These are phyloP conservation scores for Knufia fluminis DNA, from an alignment of 2,329 filamentous ascomycete genomes.

Conservation along the genomic window DNA sequence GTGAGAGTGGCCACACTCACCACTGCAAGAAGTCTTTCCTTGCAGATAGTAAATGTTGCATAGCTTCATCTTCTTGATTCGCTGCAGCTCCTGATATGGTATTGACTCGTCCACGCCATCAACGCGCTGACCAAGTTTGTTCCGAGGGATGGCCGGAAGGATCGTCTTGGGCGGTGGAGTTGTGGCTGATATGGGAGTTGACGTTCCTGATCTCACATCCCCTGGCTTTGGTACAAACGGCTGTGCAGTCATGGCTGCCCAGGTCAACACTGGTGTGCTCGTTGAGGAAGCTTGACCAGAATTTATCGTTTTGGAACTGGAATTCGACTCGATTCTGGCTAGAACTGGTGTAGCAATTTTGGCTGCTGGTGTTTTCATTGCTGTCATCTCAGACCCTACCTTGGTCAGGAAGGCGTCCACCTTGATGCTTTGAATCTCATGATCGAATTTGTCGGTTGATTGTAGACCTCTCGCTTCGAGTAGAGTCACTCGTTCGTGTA, in stretches of 20 bases:
- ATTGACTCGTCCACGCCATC: constrained; percentile 44
- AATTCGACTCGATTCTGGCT: constrained; percentile 30
- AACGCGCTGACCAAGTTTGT: constrained; percentile 51
- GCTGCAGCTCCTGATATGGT: constrained; percentile 47
- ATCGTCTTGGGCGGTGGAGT: constrained; percentile 32
- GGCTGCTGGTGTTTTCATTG: constrained; percentile 21
- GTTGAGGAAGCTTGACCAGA: constrained; percentile 23
- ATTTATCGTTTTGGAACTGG: constrained; percentile 28
- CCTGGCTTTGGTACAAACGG: constrained; percentile 13
- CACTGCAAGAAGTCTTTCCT: constrained; percentile 44
- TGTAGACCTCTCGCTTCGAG: constrained; percentile 32
- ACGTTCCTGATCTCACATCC: constrained; percentile 15
- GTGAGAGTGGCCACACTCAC: constrained; percentile 49
- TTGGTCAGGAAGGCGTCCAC: constrained; percentile 11
- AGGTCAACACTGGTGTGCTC: constrained; percentile 25
- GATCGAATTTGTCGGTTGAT: constrained; percentile 39
- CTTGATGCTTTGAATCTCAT: constrained; percentile 41
- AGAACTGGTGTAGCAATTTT: constrained; percentile 28
- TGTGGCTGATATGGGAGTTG: constrained; percentile 28
- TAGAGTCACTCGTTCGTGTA: constrained; percentile 43
- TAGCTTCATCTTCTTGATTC: constrained; percentile 53
- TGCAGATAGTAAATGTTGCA: constrained; percentile 55
- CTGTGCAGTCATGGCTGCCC: constrained; percentile 28
- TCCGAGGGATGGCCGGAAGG: constrained; percentile 41
- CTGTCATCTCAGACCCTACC: constrained; percentile 10